Percentiles rank a stretch among this genome's conserved stretches.
phyloP scores from a whole-genome alignment of 2,329 filamentous ascomycete species.

The Fusarium sambucinum region DNA sequence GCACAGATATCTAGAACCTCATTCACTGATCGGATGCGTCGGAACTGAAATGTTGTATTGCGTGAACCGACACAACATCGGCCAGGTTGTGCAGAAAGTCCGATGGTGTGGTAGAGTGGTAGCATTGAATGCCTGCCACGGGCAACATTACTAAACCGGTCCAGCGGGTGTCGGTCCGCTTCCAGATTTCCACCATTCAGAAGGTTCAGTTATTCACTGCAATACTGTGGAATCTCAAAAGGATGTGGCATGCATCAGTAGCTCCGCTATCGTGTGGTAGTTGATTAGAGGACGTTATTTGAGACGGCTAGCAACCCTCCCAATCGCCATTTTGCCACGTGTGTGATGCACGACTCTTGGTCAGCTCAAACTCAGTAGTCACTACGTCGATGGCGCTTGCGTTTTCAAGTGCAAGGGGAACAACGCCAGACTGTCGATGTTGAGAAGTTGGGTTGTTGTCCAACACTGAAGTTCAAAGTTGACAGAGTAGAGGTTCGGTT shows the following conservation, averaged over 20 bases:
- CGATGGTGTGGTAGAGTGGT: neutral
- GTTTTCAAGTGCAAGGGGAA: neutral
- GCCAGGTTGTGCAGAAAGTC: neutral
- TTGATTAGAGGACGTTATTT: neutral
- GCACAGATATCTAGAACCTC: neutral
- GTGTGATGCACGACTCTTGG: constrained; percentile 17
- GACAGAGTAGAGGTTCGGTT: neutral
- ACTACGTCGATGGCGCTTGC: constrained; percentile 4
- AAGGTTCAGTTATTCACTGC: neutral
- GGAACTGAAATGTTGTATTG: neutral
- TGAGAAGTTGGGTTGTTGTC: too few species aligned
- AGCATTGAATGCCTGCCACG: neutral
- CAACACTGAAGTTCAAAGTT: neutral
- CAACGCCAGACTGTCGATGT: neutral
- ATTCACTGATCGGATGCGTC: constrained; percentile 7
- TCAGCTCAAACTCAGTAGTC: constrained; percentile 19
- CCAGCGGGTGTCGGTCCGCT: neutral
- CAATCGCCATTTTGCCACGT: constrained; percentile 31
- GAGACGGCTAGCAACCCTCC: neutral
- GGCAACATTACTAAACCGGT: neutral
- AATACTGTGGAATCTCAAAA: neutral
- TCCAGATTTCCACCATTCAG: neutral
- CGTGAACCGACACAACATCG: neutral
- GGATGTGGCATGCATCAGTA: constrained; percentile 1
- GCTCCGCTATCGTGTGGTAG: neutral